Percentiles rank a stretch among this genome's conserved stretches.
These are phyloP conservation scores for Lachancea meyersii DNA, from an alignment of 805 yeast species.

Conservation along the genomic window DNA sequence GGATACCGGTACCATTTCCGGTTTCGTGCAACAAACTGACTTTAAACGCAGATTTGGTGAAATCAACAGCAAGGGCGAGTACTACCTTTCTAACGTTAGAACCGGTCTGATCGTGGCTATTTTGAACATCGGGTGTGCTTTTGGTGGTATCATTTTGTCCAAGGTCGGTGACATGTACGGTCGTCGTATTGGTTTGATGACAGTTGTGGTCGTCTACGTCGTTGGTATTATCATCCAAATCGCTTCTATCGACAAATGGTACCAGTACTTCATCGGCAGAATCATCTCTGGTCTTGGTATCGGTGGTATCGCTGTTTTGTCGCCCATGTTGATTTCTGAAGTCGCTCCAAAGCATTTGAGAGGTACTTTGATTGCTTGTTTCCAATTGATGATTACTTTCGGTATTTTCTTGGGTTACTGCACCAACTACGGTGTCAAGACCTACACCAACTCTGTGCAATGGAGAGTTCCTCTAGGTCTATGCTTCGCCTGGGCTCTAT, in stretches of 20 bases:
- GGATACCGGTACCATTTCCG: constrained; percentile 78
- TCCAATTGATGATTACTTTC: constrained; percentile 62
- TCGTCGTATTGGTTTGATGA: constrained; percentile 57
- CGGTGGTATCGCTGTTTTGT: constrained; percentile 70
- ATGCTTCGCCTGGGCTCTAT: constrained; percentile 42
- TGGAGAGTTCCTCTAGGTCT: constrained; percentile 71
- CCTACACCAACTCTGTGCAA: constrained; percentile 57
- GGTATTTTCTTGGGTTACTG: constrained; percentile 77
- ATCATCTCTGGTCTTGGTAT: constrained; percentile 67
- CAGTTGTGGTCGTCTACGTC: constrained; percentile 56
- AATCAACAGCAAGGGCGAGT: constrained; percentile 35
- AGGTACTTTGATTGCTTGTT: constrained; percentile 65
- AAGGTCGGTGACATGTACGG: constrained; percentile 59
- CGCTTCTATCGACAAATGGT: constrained; percentile 50
- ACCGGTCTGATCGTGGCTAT: constrained; percentile 52
- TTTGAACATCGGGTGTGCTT: constrained; percentile 70
- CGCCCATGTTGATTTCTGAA: constrained; percentile 68
- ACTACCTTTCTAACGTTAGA: constrained; percentile 46
- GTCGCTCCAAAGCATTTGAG: constrained; percentile 63
- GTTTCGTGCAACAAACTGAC: constrained; percentile 55
- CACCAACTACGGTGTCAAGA: constrained; percentile 60
- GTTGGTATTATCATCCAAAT: constrained; percentile 66
- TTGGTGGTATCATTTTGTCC: constrained; percentile 56
- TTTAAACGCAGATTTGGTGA: constrained; percentile 54
- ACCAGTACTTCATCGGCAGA: constrained; percentile 66